Evolutionary conservation across 345 rosid genomes (phyloP), one percentile per base, ranked within the genome.

Genomic region (Bruguiera sexangula): DNA sequence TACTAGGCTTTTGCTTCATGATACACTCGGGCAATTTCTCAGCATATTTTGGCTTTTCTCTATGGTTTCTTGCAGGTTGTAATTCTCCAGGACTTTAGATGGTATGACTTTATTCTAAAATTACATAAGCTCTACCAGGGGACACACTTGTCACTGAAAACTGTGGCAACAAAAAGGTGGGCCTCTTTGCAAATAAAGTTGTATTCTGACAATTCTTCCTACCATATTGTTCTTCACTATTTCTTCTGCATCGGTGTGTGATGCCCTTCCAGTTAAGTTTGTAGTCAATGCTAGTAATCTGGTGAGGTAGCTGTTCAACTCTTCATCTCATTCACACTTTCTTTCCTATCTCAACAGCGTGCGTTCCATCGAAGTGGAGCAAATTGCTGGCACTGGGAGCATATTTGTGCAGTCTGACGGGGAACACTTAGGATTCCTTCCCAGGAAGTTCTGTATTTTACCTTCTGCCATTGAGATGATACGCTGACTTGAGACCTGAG

Each of bases 381-480:
- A 89, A 69, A 74, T 89, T 58, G 78, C 91, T 32, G 85, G 85
- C 27, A 67, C 81, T 53, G 85, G 84, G 59, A 72, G 71, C 73
- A 82, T 92, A 70, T 95, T 73, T 67, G 85, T 95, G 63, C 99
- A 95, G 72, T 95, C 98, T 24, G 99, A 95, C 70, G 99, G 99
- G 56, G 98, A 95, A 65, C 79, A 87, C 78, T 78, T 95, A 68
- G 99, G 99, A 32, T 90, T 85, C 69, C 91, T 92, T 68, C 99
- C 98, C 29, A 71, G 89, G 83, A 92, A 86, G 84, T 82, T 95
- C 48, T 69, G 70, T 62, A 71, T 95, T 62, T 68, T 92, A 70
- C 94, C 99, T 52, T 82, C 85, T 65, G 91, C 83, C 21, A 81
- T 95, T 24, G 85, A 90, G 75, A 84, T 95, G 91, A 86, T 95